Conservation (phyloP, 2,329 filamentous ascomycete genomes). For the Peltaster fructicola region DNA sequence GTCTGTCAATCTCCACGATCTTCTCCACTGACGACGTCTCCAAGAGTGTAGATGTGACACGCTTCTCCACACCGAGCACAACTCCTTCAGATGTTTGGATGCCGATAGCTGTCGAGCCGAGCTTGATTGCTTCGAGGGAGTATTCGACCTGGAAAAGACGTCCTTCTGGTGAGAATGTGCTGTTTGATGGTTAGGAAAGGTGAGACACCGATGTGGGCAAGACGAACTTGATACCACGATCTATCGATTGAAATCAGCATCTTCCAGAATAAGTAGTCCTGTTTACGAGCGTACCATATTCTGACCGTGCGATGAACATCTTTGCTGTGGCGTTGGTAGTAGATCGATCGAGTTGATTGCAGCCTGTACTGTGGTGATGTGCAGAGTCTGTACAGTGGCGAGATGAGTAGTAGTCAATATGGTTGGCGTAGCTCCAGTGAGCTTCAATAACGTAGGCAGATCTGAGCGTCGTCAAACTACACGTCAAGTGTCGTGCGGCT, state of each 20-base stretch:
- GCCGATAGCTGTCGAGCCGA: constrained; percentile 93
- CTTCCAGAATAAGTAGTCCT: constrained; percentile 2
- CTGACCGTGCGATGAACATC: constrained; percentile 99
- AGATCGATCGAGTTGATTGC: too few species aligned
- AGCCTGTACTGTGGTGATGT: too few species aligned
- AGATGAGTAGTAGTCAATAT: too few species aligned
- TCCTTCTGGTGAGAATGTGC: constrained; percentile 98
- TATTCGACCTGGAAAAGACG: constrained; percentile 99
- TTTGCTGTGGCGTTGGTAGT: constrained; percentile 28
- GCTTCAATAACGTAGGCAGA: too few species aligned
- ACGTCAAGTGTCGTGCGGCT: too few species aligned
- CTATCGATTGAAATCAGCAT: constrained; percentile 29
- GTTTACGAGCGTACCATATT: constrained; percentile 65
- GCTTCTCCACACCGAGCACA: constrained; percentile 95
- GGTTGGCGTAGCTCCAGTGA: too few species aligned
- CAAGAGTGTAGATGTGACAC: constrained; percentile 90
- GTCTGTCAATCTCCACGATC: constrained; percentile 97
- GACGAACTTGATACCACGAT: constrained; percentile 87
- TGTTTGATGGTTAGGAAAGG: constrained; percentile 30
- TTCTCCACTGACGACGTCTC: constrained; percentile 98
- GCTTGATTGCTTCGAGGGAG: constrained; percentile 99
- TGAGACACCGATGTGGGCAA: constrained; percentile 43
- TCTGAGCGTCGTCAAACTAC: too few species aligned
- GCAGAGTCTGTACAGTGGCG: too few species aligned
- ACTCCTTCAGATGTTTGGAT: constrained; percentile 88